phyloP scores from a whole-genome alignment of 192 early-diverging fungal genomes.

The Diversispora epigaea region DNA sequence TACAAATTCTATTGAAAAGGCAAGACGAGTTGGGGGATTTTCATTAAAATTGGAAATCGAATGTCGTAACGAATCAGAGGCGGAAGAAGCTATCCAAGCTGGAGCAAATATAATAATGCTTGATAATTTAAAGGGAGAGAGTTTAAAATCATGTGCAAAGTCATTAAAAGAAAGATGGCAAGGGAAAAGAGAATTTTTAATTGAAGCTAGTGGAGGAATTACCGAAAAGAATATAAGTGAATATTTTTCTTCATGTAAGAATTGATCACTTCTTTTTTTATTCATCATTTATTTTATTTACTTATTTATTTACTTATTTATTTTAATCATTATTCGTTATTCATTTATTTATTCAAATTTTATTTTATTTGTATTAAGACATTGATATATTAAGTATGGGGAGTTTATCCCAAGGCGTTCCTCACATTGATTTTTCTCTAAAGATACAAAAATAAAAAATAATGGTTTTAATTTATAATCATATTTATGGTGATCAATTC shows the following conservation, averaged over 20 bases:
- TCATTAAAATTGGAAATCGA: constrained; percentile 97
- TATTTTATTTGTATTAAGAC: constrained; percentile 38
- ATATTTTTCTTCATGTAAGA: constrained; percentile 79
- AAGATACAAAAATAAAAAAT: constrained; percentile 64
- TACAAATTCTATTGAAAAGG: constrained; percentile 80
- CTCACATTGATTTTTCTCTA: constrained; percentile 95
- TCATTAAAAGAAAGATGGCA: constrained; percentile 77
- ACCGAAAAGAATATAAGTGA: constrained; percentile 77
- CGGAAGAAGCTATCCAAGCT: constrained; percentile 91
- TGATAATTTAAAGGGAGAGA: constrained; percentile 85
- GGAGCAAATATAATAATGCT: constrained; percentile 98
- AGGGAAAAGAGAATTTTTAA: constrained; percentile 60
- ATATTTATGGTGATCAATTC: too few species aligned
- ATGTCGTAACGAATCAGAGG: constrained; percentile 88
- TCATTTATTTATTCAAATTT: neutral
- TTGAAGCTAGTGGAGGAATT: constrained; percentile 96
- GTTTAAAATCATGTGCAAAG: constrained; percentile 62
- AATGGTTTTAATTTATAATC: too few species aligned
- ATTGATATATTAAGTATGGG: constrained; percentile 94
- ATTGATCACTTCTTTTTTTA: neutral
- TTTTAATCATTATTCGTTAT: too few species aligned
- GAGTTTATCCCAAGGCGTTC: constrained; percentile 89
- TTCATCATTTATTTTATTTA: neutral
- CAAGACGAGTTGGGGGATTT: constrained; percentile 83
- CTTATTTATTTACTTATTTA: too few species aligned